Percentiles rank a stretch among this genome's conserved stretches.
Evolutionary conservation across 371 early-diverging fungal genomes (phyloP).

Genomic region (Mucor piriformis): DNA sequence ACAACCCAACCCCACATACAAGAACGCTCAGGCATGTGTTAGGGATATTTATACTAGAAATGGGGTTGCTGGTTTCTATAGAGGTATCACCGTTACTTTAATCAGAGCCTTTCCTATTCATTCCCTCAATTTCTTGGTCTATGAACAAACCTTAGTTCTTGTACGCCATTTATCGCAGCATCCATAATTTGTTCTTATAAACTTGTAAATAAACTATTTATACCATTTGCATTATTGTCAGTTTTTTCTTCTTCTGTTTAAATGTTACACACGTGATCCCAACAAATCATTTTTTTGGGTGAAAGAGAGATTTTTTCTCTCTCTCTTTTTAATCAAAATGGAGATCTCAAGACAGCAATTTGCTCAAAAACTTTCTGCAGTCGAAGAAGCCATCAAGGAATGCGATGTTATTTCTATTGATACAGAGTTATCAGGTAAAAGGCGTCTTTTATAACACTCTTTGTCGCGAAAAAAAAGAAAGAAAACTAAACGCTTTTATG

Average conservation of each 20-base stretch:
- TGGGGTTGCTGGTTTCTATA: slow-evolving; percentile 70
- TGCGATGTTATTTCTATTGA: slow-evolving; percentile 86
- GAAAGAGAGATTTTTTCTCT: too few species aligned
- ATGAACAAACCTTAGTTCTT: slow-evolving; percentile 54
- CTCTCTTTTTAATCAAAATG: slow-evolving; percentile 46
- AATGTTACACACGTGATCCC: not conserved
- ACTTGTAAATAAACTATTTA: too few species aligned
- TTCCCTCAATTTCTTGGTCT: slow-evolving; percentile 74
- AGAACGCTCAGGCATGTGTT: slow-evolving; percentile 55
- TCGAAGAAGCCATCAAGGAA: slow-evolving; percentile 69
- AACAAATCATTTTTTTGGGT: too few species aligned
- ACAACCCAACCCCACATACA: slow-evolving; percentile 48
- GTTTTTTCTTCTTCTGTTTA: too few species aligned
- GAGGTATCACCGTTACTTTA: slow-evolving; percentile 76
- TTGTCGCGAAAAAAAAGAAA: too few species aligned
- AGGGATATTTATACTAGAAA: slow-evolving; percentile 54
- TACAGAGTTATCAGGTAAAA: slow-evolving; percentile 81
- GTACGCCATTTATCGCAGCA: slow-evolving; percentile 15
- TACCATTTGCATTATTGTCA: too few species aligned
- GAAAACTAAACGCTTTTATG: not conserved
- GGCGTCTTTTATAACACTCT: not conserved
- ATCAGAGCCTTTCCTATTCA: slow-evolving; percentile 83
- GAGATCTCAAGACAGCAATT: slow-evolving; percentile 79
- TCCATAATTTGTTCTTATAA: too few species aligned
- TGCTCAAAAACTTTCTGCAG: slow-evolving; percentile 48